A percentile compares a stretch with the other conserved stretches of the same genome.
Conservation (phyloP, 495 filamentous ascomycete species). For the Tuber melanosporum region DNA sequence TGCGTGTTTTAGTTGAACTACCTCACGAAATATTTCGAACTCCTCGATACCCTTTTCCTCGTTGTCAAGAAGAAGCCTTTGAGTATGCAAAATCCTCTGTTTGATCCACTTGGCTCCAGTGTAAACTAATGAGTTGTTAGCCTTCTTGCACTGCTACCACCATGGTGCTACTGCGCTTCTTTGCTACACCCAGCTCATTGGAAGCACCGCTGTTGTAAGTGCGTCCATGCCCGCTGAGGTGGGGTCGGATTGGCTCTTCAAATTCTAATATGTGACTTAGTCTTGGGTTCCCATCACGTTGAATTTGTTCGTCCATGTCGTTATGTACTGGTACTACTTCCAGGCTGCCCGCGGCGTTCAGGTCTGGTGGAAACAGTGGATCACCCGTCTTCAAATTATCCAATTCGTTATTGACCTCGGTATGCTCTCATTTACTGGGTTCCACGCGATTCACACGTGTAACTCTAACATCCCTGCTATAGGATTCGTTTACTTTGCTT, state of each 20-base stretch:
- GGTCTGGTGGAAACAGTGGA: conserved; percentile 90
- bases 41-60: conserved; percentile 74
- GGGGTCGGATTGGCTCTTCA: not conserved
- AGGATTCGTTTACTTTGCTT: conserved; percentile 93
- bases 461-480: conserved; percentile 20
- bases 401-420: conserved; percentile 76
- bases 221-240: conserved; percentile 17
- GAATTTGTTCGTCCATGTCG: conserved; percentile 71
- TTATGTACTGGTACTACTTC: conserved; percentile 78
- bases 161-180: conserved; percentile 77
- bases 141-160: conserved; percentile 83
- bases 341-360: conserved; percentile 71
- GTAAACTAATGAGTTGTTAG: conserved; percentile 45
- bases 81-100: conserved; percentile 49
- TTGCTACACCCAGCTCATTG: conserved; percentile 78
- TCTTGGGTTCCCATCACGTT: conserved; percentile 72
- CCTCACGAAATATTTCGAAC: conserved; percentile 74
- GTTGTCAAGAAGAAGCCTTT: conserved; percentile 83
- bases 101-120: conserved; percentile 5
- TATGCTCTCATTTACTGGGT: conserved; percentile 43
- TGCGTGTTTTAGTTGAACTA: conserved; percentile 61
- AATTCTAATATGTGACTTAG: conserved; percentile 15
- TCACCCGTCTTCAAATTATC: conserved; percentile 76
- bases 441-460: not conserved
- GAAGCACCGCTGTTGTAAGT: conserved; percentile 60